Evolutionary conservation across 2,329 filamentous ascomycete genomes (phyloP), one percentile per base, ranked within the genome.

Genomic region (Passalora sequoiae): DNA sequence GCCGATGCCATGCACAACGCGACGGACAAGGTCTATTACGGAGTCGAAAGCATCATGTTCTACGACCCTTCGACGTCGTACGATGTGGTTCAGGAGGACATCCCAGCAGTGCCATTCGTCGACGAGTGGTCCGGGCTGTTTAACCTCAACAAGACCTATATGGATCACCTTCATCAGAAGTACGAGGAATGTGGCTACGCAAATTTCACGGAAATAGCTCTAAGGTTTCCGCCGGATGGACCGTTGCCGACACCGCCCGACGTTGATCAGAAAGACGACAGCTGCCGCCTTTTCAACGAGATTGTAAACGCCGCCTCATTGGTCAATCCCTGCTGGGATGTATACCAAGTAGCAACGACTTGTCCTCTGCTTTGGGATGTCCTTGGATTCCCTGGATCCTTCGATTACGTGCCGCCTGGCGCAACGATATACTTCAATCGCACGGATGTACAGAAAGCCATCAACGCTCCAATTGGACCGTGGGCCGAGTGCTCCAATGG

Each of bases 131-230:
- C 33, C 19, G 43, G 47, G 19, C 4, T 72, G 19, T 55, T 72
- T 36, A 63, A 59, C 37, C 61, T 72, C 22, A 73, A 72, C 50
- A 62, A 68, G 4, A 66, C 66, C 1, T 69, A 68, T 54, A 54
- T 68, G 38, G 49, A 62, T 5, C 53, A 59, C 8, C 56, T 69
- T 25, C 60, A 63, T 21, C 47, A 60, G 12, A 53, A 54, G 3
- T 56, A 66, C 16, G 57, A 61, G 6, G 44, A 54, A 6, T 69
- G 66, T 51, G 62, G 63, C 43, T 69, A 66, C 54, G 57, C 60
- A n/a, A 42, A 56, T 19, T 68, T 76, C 56, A 57, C 82, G 20
- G 63, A 77, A 12, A 74, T 75, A 19, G 70, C 72, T 46, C 59
- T 69, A 17, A 53, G 44, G 0, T 69, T 61, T 37, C 66, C 67